These are phyloP conservation scores for Xylariaceae sp. DNA, from an alignment of 2,329 filamentous ascomycete species.

Conservation along the genomic window DNA sequence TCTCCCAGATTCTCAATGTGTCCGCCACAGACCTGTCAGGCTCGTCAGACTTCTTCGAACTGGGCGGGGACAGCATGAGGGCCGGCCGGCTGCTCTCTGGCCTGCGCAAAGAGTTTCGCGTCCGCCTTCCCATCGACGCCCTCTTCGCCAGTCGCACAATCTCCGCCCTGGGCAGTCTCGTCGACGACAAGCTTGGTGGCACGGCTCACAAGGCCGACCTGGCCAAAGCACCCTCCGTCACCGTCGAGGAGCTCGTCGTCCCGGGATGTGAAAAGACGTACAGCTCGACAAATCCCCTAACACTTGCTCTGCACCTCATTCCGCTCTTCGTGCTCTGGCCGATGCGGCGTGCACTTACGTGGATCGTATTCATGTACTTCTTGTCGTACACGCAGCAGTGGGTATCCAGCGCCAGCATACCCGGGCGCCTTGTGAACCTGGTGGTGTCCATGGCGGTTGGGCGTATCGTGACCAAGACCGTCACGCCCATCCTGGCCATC, in stretches of 20 bases:
- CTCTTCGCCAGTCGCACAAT: constrained; percentile 44
- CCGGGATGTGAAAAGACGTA: constrained; percentile 30
- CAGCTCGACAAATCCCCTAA: constrained; percentile 41
- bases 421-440: constrained; percentile 41
- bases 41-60: constrained; percentile 32
- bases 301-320: constrained; percentile 43
- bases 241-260: constrained; percentile 10
- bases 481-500: constrained; percentile 41
- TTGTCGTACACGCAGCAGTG: constrained; percentile 33
- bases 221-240: constrained; percentile 5
- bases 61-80: constrained; percentile 45
- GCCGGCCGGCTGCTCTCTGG: constrained; percentile 44
- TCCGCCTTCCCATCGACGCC: constrained; percentile 41
- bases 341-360: constrained; percentile 41
- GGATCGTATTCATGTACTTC: constrained; percentile 43
- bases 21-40: not conserved
- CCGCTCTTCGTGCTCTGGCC: constrained; percentile 44
- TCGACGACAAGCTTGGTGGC: constrained; percentile 19
- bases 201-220: not conserved
- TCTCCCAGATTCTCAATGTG: not conserved
- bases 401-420: constrained; percentile 30
- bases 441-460: constrained; percentile 36
- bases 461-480: constrained; percentile 29
- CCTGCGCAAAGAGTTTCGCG: constrained; percentile 40
- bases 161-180: constrained; percentile 28